Percentiles rank a stretch among this genome's conserved stretches.
These are phyloP conservation scores for Ichthyophthirius multifiliis DNA, from an alignment of 169 alveolate species.

Conservation along the genomic window DNA sequence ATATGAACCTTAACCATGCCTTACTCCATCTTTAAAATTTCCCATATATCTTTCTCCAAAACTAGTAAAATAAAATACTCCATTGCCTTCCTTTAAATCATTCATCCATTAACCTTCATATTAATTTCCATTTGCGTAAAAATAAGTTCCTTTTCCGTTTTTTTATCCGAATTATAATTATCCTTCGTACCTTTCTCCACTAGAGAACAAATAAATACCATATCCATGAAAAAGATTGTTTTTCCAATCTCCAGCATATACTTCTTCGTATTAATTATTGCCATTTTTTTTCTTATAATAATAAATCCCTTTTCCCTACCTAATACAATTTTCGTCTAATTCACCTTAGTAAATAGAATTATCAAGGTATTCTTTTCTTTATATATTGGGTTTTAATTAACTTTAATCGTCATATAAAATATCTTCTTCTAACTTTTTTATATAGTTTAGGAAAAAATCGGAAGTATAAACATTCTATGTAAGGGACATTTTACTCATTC, in stretches of 20 bases:
- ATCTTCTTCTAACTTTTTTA: neutral
- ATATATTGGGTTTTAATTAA: conserved; percentile 6
- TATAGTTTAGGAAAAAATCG: no score
- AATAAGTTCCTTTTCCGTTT: conserved; percentile 32
- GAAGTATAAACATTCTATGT: no score
- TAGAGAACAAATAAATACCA: conserved; percentile 28
- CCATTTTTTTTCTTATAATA: conserved; percentile 7
- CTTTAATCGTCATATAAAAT: conserved; percentile 3
- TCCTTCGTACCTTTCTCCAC: conserved; percentile 42
- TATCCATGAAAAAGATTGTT: conserved; percentile 42
- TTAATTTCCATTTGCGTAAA: conserved; percentile 27
- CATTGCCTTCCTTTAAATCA: conserved; percentile 32
- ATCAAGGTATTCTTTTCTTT: conserved; percentile 28
- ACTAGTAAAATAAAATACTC: conserved; percentile 13
- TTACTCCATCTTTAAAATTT: conserved; percentile 21
- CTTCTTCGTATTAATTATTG: conserved; percentile 26
- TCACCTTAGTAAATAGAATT: conserved; percentile 32
- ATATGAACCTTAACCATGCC: conserved; percentile 37
- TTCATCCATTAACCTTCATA: conserved; percentile 31
- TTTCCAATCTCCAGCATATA: conserved; percentile 41
- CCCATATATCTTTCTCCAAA: conserved; percentile 34
- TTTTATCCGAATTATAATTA: conserved; percentile 21
- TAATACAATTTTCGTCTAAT: conserved; percentile 5
- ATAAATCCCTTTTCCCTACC: conserved; percentile 37
- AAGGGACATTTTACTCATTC: no score